A percentile compares a stretch with the other conserved stretches of the same genome.
Evolutionary conservation across 495 filamentous ascomycete species (phyloP).

Genomic region (Penicillium herquei): DNA sequence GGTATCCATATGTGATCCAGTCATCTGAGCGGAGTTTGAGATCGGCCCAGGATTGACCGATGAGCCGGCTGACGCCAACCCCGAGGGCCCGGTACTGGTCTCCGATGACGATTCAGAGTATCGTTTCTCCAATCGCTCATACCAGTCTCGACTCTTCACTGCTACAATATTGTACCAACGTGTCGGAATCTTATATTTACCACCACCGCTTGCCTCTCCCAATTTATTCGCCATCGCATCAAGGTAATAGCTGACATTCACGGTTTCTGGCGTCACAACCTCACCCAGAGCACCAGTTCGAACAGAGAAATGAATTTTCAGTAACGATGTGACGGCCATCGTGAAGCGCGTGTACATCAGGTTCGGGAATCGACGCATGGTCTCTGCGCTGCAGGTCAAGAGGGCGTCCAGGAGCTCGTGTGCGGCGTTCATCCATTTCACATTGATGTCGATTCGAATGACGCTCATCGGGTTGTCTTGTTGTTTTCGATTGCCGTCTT

Average conservation of each 20-base stretch:
- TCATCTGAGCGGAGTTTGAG: conserved; percentile 3
- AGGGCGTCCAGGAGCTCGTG: conserved; percentile 49
- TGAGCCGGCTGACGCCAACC: conserved; percentile 10
- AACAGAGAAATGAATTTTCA: conserved; percentile 51
- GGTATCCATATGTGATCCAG: conserved; percentile 12
- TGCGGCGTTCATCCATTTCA: conserved; percentile 49
- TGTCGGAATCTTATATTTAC: conserved; percentile 38
- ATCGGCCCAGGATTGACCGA: conserved; percentile 8
- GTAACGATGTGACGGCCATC: conserved; percentile 43
- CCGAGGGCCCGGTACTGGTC: neutral
- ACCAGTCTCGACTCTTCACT: conserved; percentile 38
- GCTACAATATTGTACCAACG: conserved; percentile 40
- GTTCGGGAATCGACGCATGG: conserved; percentile 45
- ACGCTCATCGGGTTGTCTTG: conserved; percentile 34
- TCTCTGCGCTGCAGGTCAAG: conserved; percentile 36
- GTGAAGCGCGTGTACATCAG: conserved; percentile 45
- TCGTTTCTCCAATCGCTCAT: conserved; percentile 32
- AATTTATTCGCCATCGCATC: conserved; percentile 37
- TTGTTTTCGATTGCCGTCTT: conserved; percentile 17
- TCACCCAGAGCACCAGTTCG: conserved; percentile 43
- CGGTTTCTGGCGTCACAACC: conserved; percentile 37
- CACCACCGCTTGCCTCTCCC: conserved; percentile 36
- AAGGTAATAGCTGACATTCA: conserved; percentile 49
- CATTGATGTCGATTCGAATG: conserved; percentile 46
- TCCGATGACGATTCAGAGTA: conserved; percentile 8